A percentile compares a stretch with the other conserved stretches of the same genome.
Evolutionary conservation across 1,139 yeast species (phyloP).

Genomic region (Lodderomyces oxycetoniae): DNA sequence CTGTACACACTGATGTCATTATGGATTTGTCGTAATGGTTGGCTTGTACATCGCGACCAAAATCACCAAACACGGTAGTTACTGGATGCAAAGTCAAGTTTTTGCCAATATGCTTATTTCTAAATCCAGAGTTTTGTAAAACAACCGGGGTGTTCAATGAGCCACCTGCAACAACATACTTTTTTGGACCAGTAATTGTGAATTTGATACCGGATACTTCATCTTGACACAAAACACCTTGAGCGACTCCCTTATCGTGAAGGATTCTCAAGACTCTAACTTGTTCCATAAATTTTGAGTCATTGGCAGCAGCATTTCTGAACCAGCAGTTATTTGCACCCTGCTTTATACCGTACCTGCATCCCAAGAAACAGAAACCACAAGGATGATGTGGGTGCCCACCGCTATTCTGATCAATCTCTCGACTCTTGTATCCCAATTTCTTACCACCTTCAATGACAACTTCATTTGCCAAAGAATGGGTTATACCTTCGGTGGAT

Average conservation of each 20-base stretch:
- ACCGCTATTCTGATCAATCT: conserved; percentile 50
- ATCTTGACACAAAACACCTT: conserved; percentile 39
- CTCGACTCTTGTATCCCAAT: conserved; percentile 42
- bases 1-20: conserved; percentile 48
- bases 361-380: conserved; percentile 53
- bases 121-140: conserved; percentile 49
- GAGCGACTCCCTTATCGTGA: conserved; percentile 41
- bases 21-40: conserved; percentile 43
- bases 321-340: conserved; percentile 54
- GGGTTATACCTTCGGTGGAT: conserved; percentile 34
- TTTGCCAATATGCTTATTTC: conserved; percentile 49
- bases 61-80: conserved; percentile 40
- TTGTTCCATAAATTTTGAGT: conserved; percentile 47
- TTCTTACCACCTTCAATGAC: conserved; percentile 45
- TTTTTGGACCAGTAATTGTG: conserved; percentile 43
- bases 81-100: conserved; percentile 56
- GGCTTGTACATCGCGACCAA: conserved; percentile 30
- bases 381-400: conserved; percentile 43
- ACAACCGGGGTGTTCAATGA: conserved; percentile 50
- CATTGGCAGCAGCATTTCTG: conserved; percentile 45
- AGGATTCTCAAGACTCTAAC: conserved; percentile 39
- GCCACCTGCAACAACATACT: conserved; percentile 47
- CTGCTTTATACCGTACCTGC: conserved; percentile 51
- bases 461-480: conserved; percentile 45
- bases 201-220: conserved; percentile 26